Base-by-base conservation (phyloP, 495 filamentous ascomycete genomes). In the Mytilinidion resinicola region DNA sequence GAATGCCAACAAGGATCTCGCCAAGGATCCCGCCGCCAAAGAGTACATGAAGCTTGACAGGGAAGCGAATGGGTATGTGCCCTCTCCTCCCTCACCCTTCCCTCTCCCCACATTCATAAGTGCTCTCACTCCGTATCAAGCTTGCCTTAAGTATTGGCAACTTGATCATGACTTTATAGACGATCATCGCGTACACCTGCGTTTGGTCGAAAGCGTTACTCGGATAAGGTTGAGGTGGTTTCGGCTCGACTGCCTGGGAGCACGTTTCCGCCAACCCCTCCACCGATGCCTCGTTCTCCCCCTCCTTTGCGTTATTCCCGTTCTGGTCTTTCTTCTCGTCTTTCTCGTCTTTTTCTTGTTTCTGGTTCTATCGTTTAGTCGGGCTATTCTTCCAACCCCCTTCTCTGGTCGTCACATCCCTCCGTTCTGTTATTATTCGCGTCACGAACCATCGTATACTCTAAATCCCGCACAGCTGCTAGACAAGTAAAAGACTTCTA, bases 21-120 rank as follows among this genome's bases (percentile, higher is more conserved):
- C 25, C 25, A 30, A 30, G 25, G 25, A 30, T 2, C 6, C 25
- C 25, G 3, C 25, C 6, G 89, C 90, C 69, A 91, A 92, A 71
- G 87, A 93, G 66, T 96, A 90, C 68, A 76, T 97, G 73, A 72
- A 74, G 46, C 71, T 99, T 34, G 93, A 99, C 70, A 81, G 84
- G 38, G 88, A 96, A 70, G 77, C 96, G 33, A 90, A 92, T 67
- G 93, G 95, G 69, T 70, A 64, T 60, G 71, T 67, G n/a, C 38
- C 46, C 44, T 47, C 36, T 58, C 47, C 47, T 30, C 55, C 17
- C 17, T 43, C 20, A 30, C 47, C 46, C 49, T 37, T 33, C 41
- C 53, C 57, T 33, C 47, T 48, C 62, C 57, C 39, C 46, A 53
- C 34, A 17, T 30, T 51, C 43, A n/a, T 17, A 30, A 46, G 34